phyloP scores from a whole-genome alignment of 2,329 filamentous ascomycete genomes.

The Aspergillaceae sp. region DNA sequence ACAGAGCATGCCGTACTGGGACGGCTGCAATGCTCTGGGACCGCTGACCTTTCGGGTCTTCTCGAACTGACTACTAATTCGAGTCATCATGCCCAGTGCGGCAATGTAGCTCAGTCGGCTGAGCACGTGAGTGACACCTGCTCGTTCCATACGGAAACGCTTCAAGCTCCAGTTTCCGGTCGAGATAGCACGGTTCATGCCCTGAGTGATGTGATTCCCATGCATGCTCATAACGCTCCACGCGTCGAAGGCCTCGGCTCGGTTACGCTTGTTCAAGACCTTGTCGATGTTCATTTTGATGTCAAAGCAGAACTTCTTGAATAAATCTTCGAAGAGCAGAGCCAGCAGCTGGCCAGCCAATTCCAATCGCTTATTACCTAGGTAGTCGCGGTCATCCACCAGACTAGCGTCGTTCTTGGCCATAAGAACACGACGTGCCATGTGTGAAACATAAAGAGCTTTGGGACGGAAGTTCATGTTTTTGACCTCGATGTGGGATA shows the following conservation, averaged over 20 bases:
- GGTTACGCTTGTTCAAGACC: slow-evolving; percentile 84
- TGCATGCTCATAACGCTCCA: slow-evolving; percentile 75
- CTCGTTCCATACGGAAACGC: slow-evolving; percentile 97
- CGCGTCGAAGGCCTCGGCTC: slow-evolving; percentile 80
- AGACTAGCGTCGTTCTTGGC: slow-evolving; percentile 79
- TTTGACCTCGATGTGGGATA: slow-evolving; percentile 87
- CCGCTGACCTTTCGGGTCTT: slow-evolving; percentile 96
- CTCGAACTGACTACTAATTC: slow-evolving; percentile 96
- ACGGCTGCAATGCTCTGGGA: slow-evolving; percentile 89
- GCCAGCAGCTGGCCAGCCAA: slow-evolving; percentile 90
- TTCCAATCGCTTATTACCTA: slow-evolving; percentile 94
- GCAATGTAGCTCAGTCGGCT: slow-evolving; percentile 94
- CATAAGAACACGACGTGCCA: slow-evolving; percentile 94
- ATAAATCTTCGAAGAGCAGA: slow-evolving; percentile 90
- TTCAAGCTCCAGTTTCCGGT: slow-evolving; percentile 98
- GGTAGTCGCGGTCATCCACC: slow-evolving; percentile 94
- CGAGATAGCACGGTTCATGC: slow-evolving; percentile 91
- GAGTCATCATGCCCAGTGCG: slow-evolving; percentile 98
- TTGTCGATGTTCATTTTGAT: slow-evolving; percentile 94
- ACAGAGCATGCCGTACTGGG: slow-evolving; percentile 97
- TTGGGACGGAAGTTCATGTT: slow-evolving; percentile 95
- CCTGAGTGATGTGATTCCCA: slow-evolving; percentile 77
- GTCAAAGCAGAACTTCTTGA: slow-evolving; percentile 86
- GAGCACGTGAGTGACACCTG: slow-evolving; percentile 91
- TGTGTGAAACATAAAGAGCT: slow-evolving; percentile 89